Conservation (phyloP, 345 rosid species). For the Citrus cavaleriei region DNA sequence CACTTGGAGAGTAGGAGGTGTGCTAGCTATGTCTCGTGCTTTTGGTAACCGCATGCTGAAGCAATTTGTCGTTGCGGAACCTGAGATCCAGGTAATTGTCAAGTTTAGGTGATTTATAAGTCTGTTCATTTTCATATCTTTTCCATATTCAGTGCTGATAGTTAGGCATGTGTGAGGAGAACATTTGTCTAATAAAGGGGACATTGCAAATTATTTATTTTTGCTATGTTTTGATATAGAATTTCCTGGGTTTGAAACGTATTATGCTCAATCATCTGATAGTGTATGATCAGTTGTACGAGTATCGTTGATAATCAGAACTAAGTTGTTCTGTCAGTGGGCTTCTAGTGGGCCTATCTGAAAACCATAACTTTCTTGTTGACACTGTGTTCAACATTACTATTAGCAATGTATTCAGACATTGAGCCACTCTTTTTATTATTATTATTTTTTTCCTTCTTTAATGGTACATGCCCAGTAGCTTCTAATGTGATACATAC, state of each 20-base stretch:
- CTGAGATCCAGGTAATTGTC: constrained; percentile 86
- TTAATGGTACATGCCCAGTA: neutral
- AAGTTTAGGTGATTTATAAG: neutral
- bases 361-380: neutral
- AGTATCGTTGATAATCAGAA: neutral
- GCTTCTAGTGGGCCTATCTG: neutral
- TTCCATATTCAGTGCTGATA: no score
- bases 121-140: neutral
- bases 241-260: neutral
- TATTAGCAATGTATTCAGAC: neutral
- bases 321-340: neutral
- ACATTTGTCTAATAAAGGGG: no score
- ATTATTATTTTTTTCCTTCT: neutral
- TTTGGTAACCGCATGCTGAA: constrained; percentile 99
- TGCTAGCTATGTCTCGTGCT: constrained; percentile 98
- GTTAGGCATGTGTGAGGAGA: no score
- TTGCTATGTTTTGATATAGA: neutral
- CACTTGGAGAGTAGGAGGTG: constrained; percentile 99
- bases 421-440: neutral
- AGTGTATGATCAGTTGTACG: neutral
- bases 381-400: neutral
- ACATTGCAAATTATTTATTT: neutral
- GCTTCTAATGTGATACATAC: neutral
- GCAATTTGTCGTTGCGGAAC: constrained; percentile 96
- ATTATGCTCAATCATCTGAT: neutral